Evolutionary conservation across 208 protist species (phyloP).

Genomic region (Borovskyia barvae): DNA sequence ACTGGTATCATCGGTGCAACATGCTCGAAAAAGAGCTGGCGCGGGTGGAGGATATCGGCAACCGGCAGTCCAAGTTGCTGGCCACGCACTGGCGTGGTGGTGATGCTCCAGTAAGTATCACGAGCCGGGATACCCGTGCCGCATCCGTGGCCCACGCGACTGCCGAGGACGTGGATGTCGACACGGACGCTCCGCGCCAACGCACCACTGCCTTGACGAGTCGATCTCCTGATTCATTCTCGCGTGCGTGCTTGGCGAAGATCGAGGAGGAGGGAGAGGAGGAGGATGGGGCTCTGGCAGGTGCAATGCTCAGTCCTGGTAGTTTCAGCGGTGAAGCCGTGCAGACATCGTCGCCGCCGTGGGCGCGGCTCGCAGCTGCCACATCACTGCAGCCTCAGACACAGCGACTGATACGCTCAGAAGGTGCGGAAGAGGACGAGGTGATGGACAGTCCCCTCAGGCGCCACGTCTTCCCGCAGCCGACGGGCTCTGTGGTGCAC

Average conservation of each 20-base stretch:
- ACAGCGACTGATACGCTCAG: no score
- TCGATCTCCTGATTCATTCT: constrained; percentile 16
- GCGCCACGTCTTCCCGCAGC: no score
- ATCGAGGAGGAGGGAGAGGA: background rate
- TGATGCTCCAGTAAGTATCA: no score
- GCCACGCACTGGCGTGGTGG: constrained; percentile 14
- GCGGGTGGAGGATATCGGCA: constrained; percentile 1
- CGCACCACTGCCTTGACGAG: background rate
- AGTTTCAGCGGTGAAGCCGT: no score
- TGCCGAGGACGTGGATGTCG: background rate
- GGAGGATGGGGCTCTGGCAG: no score
- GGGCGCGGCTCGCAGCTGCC: no score
- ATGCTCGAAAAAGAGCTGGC: constrained; percentile 16
- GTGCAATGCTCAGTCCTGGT: no score
- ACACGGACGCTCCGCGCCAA: background rate
- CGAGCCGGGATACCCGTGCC: background rate
- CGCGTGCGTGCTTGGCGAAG: background rate
- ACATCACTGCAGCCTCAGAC: no score
- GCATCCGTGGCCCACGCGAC: background rate
- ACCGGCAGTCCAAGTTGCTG: constrained; percentile 21
- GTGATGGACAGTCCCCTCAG: no score
- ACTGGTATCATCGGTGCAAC: constrained; percentile 30
- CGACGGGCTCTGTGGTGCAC: no score
- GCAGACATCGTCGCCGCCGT: no score
- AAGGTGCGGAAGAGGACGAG: no score